These are phyloP conservation scores for Capronia coronata DNA, from an alignment of 2,329 filamentous ascomycete species.

Conservation along the genomic window DNA sequence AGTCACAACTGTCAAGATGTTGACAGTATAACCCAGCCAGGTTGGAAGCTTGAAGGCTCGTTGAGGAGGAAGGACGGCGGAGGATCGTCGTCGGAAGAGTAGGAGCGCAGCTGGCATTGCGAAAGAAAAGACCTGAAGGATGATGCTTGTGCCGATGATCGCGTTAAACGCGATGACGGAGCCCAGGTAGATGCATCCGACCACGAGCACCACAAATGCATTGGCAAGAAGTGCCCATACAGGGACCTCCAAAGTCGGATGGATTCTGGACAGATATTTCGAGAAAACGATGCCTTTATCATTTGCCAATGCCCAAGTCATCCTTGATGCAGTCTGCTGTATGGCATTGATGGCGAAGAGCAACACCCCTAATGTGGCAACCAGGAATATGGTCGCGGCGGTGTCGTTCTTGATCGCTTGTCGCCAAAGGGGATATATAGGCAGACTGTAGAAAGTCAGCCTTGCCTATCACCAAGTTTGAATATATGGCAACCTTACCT, in stretches of 20 bases:
- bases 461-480: too few relatives aligned
- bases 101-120: slow-evolving; percentile 31
- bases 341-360: slow-evolving; percentile 24
- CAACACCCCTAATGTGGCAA: neutral
- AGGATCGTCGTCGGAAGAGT: slow-evolving; percentile 29
- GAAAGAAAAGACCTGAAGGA: slow-evolving; percentile 25
- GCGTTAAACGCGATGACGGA: slow-evolving; percentile 31
- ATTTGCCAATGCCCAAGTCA: slow-evolving; percentile 32
- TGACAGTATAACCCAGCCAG: slow-evolving; percentile 30
- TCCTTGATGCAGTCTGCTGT: slow-evolving; percentile 29
- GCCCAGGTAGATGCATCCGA: slow-evolving; percentile 31
- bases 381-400: too few relatives aligned
- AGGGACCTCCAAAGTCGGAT: slow-evolving; percentile 26
- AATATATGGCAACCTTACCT: too few relatives aligned
- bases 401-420: too few relatives aligned
- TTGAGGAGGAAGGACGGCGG: slow-evolving; percentile 22
- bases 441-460: too few relatives aligned
- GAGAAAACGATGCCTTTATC: slow-evolving; percentile 27
- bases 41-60: slow-evolving; percentile 9
- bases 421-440: too few relatives aligned
- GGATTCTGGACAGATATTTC: slow-evolving; percentile 18
- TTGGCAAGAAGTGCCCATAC: slow-evolving; percentile 28
- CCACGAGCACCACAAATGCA: slow-evolving; percentile 25
- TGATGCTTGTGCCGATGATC: slow-evolving; percentile 27
- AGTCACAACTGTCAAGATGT: slow-evolving; percentile 29